Evolutionary conservation across 2,329 filamentous ascomycete genomes (phyloP).

Genomic region (Microsporum ferrugineum): DNA sequence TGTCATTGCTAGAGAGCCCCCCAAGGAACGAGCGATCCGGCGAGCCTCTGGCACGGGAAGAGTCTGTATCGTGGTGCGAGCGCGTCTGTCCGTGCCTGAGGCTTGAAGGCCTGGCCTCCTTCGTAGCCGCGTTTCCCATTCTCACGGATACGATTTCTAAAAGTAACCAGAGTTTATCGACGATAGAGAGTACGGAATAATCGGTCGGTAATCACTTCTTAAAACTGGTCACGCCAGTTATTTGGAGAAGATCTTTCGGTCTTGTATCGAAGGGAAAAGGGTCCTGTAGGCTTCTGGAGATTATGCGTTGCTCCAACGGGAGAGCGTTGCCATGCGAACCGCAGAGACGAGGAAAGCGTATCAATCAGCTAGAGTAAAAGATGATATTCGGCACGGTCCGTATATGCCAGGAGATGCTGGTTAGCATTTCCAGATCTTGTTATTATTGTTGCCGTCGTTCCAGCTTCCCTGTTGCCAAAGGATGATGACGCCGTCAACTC

Average conservation of each 20-base stretch:
- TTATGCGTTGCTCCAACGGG: conserved; percentile 5
- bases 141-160: neutral
- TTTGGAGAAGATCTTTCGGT: neutral
- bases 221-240: too few species aligned
- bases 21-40: conserved; percentile 50
- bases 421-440: neutral
- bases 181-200: too few species aligned
- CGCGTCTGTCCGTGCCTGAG: conserved; percentile 11
- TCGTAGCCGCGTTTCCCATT: conserved; percentile 41
- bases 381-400: neutral
- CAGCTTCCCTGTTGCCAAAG: neutral
- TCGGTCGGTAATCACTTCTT: too few species aligned
- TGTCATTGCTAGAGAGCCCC: conserved; percentile 37
- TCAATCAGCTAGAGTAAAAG: neutral
- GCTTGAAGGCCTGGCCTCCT: conserved; percentile 30
- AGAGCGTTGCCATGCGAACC: conserved; percentile 11
- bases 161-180: too few species aligned
- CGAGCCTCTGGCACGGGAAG: conserved; percentile 10
- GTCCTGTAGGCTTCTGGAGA: neutral
- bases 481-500: neutral
- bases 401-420: neutral
- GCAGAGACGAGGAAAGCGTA: neutral
- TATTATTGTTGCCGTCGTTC: neutral
- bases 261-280: neutral
- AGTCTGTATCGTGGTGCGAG: conserved; percentile 6